Conservation (phyloP, 2,329 filamentous ascomycete species). For the Juglanconis juglandina region DNA sequence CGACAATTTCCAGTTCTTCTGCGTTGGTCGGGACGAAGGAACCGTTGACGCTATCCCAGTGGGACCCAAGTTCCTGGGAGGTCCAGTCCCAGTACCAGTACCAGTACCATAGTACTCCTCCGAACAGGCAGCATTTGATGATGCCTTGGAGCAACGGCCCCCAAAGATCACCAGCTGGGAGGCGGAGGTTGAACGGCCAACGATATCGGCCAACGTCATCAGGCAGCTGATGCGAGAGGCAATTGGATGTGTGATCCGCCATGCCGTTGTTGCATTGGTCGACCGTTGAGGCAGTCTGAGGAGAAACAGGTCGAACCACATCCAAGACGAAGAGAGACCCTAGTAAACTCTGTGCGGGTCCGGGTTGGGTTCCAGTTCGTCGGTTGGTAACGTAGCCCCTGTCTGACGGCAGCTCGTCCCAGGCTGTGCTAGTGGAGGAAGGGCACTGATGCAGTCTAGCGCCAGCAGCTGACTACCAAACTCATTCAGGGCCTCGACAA, state of each 20-base stretch:
- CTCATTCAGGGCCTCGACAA: constrained; percentile 3
- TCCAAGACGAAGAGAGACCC: constrained; percentile 4
- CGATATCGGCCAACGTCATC: constrained; percentile 3
- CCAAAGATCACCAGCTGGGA: neutral
- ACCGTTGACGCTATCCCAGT: neutral
- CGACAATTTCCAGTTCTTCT: neutral
- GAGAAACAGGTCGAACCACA: constrained; percentile 8
- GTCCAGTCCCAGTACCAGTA: neutral
- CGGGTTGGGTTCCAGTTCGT: constrained; percentile 20
- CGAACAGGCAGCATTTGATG: neutral
- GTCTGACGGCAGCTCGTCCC: constrained; percentile 5
- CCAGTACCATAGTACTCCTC: too few species aligned
- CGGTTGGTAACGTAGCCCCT: constrained; percentile 12
- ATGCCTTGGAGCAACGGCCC: neutral
- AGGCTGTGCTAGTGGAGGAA: constrained; percentile 12
- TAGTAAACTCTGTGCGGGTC: constrained; percentile 4
- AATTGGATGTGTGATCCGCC: constrained; percentile 1
- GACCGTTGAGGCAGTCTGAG: constrained; percentile 1
- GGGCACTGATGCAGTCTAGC: constrained; percentile 15
- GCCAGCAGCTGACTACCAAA: constrained; percentile 11
- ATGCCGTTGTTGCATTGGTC: constrained; percentile 7
- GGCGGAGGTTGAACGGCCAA: neutral
- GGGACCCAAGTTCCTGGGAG: constrained; percentile 9
- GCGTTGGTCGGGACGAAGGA: constrained; percentile 3
- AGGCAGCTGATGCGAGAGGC: neutral